These are phyloP conservation scores for Hansenula anomala DNA, from an alignment of 1,139 yeast genomes.

Conservation along the genomic window DNA sequence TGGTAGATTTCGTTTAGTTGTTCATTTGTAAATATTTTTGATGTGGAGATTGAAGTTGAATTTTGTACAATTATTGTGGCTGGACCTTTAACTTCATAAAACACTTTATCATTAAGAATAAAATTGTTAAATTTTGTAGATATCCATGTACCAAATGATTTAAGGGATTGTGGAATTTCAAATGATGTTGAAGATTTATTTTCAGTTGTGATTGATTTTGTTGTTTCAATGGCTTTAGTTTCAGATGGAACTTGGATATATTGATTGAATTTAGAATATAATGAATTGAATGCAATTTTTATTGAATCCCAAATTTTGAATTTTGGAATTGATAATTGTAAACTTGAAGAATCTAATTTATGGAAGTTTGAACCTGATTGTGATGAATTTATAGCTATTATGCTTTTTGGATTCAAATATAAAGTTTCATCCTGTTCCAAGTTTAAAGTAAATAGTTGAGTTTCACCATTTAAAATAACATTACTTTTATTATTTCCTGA, in stretches of 20 bases:
- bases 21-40: slow-evolving; percentile 7
- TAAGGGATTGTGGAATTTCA: slow-evolving; percentile 6
- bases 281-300: slow-evolving; percentile 11
- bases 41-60: slow-evolving; percentile 4
- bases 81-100: slow-evolving; percentile 23
- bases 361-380: background rate
- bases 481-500: slow-evolving; percentile 4
- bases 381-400: slow-evolving; percentile 9
- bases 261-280: slow-evolving; percentile 7
- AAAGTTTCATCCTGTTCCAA: slow-evolving; percentile 9
- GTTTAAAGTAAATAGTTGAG: slow-evolving; percentile 1
- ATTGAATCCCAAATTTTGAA: background rate
- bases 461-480: slow-evolving; percentile 11
- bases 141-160: slow-evolving; percentile 8
- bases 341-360: background rate
- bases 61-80: slow-evolving; percentile 24
- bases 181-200: slow-evolving; percentile 2
- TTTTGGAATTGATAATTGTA: background rate
- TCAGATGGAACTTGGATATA: background rate
- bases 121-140: slow-evolving; percentile 9
- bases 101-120: slow-evolving; percentile 15
- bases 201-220: too few species aligned
- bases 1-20: slow-evolving; percentile 10
- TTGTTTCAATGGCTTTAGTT: background rate
- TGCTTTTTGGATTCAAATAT: slow-evolving; percentile 9